Base-by-base conservation (phyloP, 1,284 basidiomycete genomes). In the Cryptococcus sp. region DNA sequence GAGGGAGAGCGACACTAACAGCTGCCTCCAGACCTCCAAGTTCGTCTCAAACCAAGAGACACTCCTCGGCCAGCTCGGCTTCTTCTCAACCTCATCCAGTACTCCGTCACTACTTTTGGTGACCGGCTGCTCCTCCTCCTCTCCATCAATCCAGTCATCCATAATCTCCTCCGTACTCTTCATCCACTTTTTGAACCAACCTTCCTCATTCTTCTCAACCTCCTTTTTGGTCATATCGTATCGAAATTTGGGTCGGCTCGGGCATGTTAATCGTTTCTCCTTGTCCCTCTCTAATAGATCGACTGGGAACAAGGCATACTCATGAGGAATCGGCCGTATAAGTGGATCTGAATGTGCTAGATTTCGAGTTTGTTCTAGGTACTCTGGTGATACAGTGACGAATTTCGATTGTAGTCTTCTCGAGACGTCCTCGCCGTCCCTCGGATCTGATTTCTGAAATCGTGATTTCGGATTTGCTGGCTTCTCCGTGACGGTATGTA, bases 11-110 rank as follows among this genome's bases (percentile, higher is more conserved):
- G 22, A 18, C 31, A 60, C 69, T 62, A 49, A 67, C 83, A 93
- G 74, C 75, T 94, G 91, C 57, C 91, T 77, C 90, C 90, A 94
- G 5, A 94, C 91, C 70, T 93, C 87, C 22, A 93, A 67, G 71
- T 94, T 94, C 28, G 88, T 82, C 72, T 94, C 91, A 69, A 85
- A 94, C 67, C 86, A 85, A 0, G 87, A 85, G 5, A 70, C 67
- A 44, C 69, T 66, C 39, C 65, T 59, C 3, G 65, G 62, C 51
- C 50, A 53, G 39, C 45, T 49, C 32, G 45, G 47, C 14, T 54
- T 37, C 22, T 60, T 60, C 4, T 66, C 61, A 62, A 57, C 42
- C 14, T 40, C 50, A 28, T 39, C 31, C 21, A 49, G 32, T 3
- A 16, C 48, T 18, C 42, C 46, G 3, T 37, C 45, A 2, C 45